Evolutionary conservation across 306 rosid genomes (phyloP).

Genomic region (Oxytropis ochrocephala): DNA sequence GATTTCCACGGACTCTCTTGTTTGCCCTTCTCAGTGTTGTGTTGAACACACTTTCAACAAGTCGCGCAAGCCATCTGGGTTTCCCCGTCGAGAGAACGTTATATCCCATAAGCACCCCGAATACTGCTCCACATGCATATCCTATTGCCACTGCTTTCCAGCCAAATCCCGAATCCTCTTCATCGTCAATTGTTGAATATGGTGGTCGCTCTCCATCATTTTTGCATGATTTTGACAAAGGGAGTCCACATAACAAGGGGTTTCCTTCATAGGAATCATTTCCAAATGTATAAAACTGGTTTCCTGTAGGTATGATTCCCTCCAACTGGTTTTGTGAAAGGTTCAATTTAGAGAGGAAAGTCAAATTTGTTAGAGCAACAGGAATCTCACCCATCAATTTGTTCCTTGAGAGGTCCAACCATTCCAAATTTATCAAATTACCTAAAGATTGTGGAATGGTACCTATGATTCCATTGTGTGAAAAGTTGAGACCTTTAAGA

Average conservation of each 20-base stretch:
- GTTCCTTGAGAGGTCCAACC: constrained; percentile 38
- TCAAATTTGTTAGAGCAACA: not conserved
- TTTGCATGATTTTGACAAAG: constrained; percentile 10
- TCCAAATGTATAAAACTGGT: no score
- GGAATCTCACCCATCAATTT: constrained; percentile 9
- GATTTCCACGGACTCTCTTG: not conserved
- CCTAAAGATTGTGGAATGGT: constrained; percentile 21
- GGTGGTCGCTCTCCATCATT: not conserved
- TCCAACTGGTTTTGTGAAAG: constrained; percentile 28
- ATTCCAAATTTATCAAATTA: constrained; percentile 17
- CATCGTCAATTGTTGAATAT: not conserved
- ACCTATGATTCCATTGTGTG: constrained; percentile 29
- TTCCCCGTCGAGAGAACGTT: not conserved
- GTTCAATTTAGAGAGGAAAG: not conserved
- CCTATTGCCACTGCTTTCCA: constrained; percentile 21
- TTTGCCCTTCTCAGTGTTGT: not conserved
- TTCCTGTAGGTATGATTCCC: constrained; percentile 43
- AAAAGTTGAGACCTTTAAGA: constrained; percentile 28
- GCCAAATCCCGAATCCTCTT: constrained; percentile 9
- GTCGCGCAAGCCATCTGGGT: not conserved
- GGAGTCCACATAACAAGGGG: not conserved
- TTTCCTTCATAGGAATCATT: no score
- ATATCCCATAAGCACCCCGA: constrained; percentile 13
- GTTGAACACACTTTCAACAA: not conserved
- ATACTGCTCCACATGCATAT: constrained; percentile 23